Conservation (phyloP, 257 asterid species). For the Nicotiana otophora region DNA sequence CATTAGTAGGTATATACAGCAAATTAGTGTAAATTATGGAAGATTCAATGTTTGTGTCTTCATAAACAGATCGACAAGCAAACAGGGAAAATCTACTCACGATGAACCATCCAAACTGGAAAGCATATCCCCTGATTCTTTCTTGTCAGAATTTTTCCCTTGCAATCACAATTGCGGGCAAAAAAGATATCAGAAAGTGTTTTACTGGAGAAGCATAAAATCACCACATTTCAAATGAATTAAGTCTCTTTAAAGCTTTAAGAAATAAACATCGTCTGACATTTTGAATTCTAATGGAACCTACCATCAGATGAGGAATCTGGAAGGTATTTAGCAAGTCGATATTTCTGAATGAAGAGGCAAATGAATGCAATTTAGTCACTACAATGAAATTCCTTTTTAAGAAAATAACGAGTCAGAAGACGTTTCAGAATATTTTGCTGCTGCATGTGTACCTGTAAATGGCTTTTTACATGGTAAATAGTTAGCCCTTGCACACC, state of each 20-base stretch:
- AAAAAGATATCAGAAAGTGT: slow-evolving; percentile 13
- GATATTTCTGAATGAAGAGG: slow-evolving; percentile 63
- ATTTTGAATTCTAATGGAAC: slow-evolving; percentile 14
- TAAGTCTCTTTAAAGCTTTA: neutral
- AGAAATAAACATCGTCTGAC: neutral
- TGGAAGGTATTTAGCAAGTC: slow-evolving; percentile 98
- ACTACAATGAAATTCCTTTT: neutral
- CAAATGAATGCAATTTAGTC: slow-evolving; percentile 18
- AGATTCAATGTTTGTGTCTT: neutral
- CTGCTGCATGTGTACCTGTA: slow-evolving; percentile 54
- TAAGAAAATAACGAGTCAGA: neutral
- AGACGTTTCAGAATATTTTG: slow-evolving; percentile 1
- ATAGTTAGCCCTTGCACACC: slow-evolving; percentile 96
- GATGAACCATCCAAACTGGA: slow-evolving; percentile 83
- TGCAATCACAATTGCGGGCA: slow-evolving; percentile 16
- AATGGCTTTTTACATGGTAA: slow-evolving; percentile 97
- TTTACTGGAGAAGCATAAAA: neutral
- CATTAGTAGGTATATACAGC: neutral
- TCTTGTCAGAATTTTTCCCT: slow-evolving; percentile 83
- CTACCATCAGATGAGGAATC: slow-evolving; percentile 93
- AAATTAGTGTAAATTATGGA: neutral
- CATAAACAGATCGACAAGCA: neutral
- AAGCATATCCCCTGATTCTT: slow-evolving; percentile 74
- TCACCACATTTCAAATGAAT: neutral
- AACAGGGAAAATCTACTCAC: slow-evolving; percentile 48